Base-by-base conservation (phyloP, 331 rosid species). In the Cydonia oblonga region DNA sequence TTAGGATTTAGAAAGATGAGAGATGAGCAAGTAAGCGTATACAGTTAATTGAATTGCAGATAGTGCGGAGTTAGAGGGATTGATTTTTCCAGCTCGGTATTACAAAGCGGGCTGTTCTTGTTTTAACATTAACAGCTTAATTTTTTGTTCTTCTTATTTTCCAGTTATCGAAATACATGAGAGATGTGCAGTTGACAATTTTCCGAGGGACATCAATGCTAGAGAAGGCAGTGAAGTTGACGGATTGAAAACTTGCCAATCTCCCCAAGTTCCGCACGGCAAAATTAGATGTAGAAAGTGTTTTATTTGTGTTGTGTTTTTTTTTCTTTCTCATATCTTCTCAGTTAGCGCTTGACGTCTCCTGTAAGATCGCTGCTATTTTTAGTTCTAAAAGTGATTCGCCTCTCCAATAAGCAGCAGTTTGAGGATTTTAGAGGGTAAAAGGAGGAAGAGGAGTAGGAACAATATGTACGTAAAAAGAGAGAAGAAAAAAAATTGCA, bases 151-250 rank as follows among this genome's bases (percentile, higher is more conserved):
- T 24, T 77, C 76, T 24, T 44, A 4, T 79, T 64, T 82, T 60
- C 68, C 88, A 91, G 96, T 44, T 91, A 79, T 78, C 90, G 28
- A 89, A 87, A 81, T 81, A 87, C 77, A 73, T 91, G 79, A 88
- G 86, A 79, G 92, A 91, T 85, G 96, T 95, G 64, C 99, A 91
- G 90, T 88, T 95, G 59, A 91, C 99, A 42, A 87, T 95, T 67
- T 95, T 95, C 84, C 87, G 86, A 64, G 90, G 90, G 79, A 95
- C 99, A 38, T 92, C 99, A 25, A 83, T 95, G 96, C 89, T 91
- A 66, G 99, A 95, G 83, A 95, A 95, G 92, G 76, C 75, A 51
- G 90, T 95, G 82, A 85, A 73, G 81, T 68, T 4, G 66, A 66
- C 57, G 64, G 88, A 77, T 56, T 88, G 82, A 82, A 66, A 59